A percentile compares a stretch with the other conserved stretches of the same genome.
These are phyloP conservation scores for Fusarium foetens DNA, from an alignment of 2,329 filamentous ascomycete species.

Conservation along the genomic window DNA sequence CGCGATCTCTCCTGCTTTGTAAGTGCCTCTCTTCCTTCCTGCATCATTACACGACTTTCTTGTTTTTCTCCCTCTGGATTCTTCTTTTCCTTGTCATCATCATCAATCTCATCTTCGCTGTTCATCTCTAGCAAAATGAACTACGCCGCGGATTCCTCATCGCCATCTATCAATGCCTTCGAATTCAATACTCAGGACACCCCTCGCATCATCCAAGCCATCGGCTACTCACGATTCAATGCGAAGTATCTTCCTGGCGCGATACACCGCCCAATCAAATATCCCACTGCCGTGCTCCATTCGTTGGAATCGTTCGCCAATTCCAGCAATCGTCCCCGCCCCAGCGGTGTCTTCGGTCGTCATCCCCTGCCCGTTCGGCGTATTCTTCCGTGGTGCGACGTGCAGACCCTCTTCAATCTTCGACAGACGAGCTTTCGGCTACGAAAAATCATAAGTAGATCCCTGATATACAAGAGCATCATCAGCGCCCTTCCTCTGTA, in stretches of 20 bases:
- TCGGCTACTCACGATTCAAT: neutral
- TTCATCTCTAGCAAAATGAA: neutral
- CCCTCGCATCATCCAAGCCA: accelerated
- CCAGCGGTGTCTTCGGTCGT: neutral
- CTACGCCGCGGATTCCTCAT: accelerated
- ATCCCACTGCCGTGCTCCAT: neutral
- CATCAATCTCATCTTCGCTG: neutral
- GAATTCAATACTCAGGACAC: neutral
- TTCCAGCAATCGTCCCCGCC: accelerated
- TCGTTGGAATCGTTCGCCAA: neutral
- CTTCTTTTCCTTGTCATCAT: neutral
- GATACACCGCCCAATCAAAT: neutral
- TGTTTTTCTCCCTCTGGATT: neutral
- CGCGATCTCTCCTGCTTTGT: neutral
- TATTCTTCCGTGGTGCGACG: slow-evolving; percentile 36
- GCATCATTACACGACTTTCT: accelerated
- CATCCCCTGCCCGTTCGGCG: accelerated
- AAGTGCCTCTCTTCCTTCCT: neutral
- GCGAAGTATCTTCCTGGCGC: neutral
- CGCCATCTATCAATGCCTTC: accelerated
- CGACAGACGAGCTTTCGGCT: slow-evolving; percentile 43
- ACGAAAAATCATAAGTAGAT: slow-evolving; percentile 38
- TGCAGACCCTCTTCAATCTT: slow-evolving; percentile 47
- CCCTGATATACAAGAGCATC: slow-evolving; percentile 42
- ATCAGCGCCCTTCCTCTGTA: slow-evolving; percentile 43